Percentiles rank a stretch among this genome's conserved stretches.
These are phyloP conservation scores for Pleomassaria siparia DNA, from an alignment of 2,329 filamentous ascomycete genomes.

Conservation along the genomic window DNA sequence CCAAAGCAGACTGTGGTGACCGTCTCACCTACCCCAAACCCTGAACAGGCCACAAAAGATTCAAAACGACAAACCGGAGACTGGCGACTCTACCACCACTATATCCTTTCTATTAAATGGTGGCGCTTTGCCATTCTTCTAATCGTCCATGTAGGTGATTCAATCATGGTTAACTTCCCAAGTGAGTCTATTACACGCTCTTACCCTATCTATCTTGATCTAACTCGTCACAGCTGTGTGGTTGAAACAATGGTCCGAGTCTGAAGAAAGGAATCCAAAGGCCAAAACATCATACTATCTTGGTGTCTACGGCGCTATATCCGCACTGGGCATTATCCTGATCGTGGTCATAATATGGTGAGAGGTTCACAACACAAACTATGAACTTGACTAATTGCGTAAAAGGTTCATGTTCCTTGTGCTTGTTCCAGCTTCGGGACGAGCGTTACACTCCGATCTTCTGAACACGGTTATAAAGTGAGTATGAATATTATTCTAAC, in stretches of 20 bases:
- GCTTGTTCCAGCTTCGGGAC: neutral
- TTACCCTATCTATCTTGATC: neutral
- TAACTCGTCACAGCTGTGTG: conserved; percentile 2
- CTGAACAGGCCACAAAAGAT: conserved; percentile 1
- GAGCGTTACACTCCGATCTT: neutral
- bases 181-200: conserved; percentile 1
- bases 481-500: neutral
- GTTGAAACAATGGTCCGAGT: conserved; percentile 9
- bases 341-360: neutral
- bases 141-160: neutral
- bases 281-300: conserved; percentile 1
- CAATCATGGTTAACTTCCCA: conserved; percentile 5
- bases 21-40: neutral
- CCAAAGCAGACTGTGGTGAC: neutral
- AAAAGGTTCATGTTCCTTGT: conserved; percentile 1
- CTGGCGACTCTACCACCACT: conserved; percentile 9
- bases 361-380: too few species aligned
- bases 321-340: neutral
- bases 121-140: conserved; percentile 4
- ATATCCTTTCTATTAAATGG: conserved; percentile 6
- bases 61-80: conserved; percentile 2
- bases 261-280: neutral
- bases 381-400: neutral
- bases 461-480: conserved; percentile 2
- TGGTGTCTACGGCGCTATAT: neutral